A percentile compares a stretch with the other conserved stretches of the same genome.
phyloP scores from a whole-genome alignment of 345 rosid species.

The Citrus australasica region DNA sequence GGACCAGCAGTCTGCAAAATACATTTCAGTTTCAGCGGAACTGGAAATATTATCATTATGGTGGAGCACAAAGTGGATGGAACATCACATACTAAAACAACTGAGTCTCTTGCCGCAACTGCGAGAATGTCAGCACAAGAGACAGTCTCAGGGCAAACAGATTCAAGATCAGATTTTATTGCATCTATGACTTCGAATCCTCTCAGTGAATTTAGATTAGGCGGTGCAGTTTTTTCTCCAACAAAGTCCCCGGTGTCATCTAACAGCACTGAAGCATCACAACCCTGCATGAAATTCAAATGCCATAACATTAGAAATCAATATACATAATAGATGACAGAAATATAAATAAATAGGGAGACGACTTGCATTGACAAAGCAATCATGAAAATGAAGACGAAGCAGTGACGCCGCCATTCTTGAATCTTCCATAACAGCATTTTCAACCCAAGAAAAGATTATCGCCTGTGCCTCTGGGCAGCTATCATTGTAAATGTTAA shows the following conservation, averaged over 20 bases:
- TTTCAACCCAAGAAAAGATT: conserved; percentile 58
- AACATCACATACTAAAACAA: conserved; percentile 45
- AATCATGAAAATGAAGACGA: conserved; percentile 81
- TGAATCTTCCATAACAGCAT: conserved; percentile 52
- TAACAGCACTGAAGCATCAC: conserved; percentile 77
- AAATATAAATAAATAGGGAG: too few relatives aligned
- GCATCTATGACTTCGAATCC: conserved; percentile 82
- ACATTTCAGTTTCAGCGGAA: not conserved
- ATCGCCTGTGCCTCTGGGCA: conserved; percentile 71
- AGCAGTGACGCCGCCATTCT: conserved; percentile 79
- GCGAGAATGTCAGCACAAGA: conserved; percentile 95
- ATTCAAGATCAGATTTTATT: conserved; percentile 64
- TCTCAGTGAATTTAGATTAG: conserved; percentile 73
- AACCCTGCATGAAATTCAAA: conserved; percentile 48
- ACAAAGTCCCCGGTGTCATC: conserved; percentile 55
- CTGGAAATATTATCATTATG: not conserved
- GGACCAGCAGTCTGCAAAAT: conserved; percentile 76
- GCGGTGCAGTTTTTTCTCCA: conserved; percentile 83
- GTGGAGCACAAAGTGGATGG: not conserved
- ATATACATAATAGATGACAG: not conserved
- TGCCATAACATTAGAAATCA: not conserved
- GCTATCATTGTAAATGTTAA: conserved; percentile 41
- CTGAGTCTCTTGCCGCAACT: conserved; percentile 71
- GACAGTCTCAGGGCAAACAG: conserved; percentile 69
- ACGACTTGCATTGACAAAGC: conserved; percentile 68